These are phyloP conservation scores for Rhynchospora breviuscula DNA, from an alignment of 176 grass and related monocot genomes.

Conservation along the genomic window DNA sequence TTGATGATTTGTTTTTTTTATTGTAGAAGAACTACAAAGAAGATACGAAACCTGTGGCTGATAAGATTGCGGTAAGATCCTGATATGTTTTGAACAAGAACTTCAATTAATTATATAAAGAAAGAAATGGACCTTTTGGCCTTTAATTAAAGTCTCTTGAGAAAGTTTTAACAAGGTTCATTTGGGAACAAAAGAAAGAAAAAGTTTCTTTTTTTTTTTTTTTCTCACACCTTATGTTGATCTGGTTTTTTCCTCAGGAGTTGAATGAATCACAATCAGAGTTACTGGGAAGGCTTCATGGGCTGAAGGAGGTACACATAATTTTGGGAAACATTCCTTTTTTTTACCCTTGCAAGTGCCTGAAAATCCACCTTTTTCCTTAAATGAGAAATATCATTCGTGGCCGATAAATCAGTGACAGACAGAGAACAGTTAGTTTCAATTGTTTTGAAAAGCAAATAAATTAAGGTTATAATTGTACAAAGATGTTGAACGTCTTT, in stretches of 20 bases:
- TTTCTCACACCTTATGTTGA: slow-evolving; percentile 1
- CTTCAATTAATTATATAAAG: not conserved
- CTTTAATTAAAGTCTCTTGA: no score
- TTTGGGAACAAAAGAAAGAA: not conserved
- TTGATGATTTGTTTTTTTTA: slow-evolving; percentile 6
- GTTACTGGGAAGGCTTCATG: slow-evolving; percentile 63
- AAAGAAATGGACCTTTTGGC: not conserved
- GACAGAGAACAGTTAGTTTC: no score
- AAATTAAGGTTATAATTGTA: not conserved
- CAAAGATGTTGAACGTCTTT: not conserved
- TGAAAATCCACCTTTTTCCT: not conserved
- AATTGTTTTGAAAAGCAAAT: no score
- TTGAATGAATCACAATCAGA: slow-evolving; percentile 77
- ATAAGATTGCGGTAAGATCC: slow-evolving; percentile 59
- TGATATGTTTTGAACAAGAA: not conserved
- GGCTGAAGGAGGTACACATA: slow-evolving; percentile 84
- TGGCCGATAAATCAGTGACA: no score
- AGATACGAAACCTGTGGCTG: slow-evolving; percentile 50
- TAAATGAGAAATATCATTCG: not conserved
- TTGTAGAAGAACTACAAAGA: slow-evolving; percentile 40
- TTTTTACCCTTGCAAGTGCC: no score
- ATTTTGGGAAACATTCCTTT: no score
- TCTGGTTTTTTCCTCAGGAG: slow-evolving; percentile 37
- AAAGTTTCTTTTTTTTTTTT: not conserved
- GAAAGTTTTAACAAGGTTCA: no score